A percentile compares a stretch with the other conserved stretches of the same genome.
Conservation (phyloP, 75 land plant genomes). For the Sequoia sempervirens region DNA sequence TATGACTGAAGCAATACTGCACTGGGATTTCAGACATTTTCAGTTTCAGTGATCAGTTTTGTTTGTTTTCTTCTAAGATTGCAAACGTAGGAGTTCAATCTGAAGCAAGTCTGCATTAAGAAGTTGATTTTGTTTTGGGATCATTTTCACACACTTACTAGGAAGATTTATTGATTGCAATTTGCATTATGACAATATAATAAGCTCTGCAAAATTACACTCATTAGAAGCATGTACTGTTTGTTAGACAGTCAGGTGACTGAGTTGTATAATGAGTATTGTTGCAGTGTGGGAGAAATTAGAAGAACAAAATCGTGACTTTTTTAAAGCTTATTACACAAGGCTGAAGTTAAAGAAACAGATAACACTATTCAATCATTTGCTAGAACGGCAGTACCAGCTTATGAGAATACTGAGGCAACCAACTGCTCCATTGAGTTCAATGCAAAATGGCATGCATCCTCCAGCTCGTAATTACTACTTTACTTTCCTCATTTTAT, state of each 20-base stretch:
- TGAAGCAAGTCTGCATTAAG: not conserved
- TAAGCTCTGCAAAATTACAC: not conserved
- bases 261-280: not conserved
- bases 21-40: not conserved
- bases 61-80: not conserved
- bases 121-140: not conserved
- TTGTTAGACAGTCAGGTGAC: not conserved
- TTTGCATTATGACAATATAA: not conserved
- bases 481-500: slow-evolving; percentile 4
- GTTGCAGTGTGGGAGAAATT: slow-evolving; percentile 87
- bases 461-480: slow-evolving; percentile 59
- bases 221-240: not conserved
- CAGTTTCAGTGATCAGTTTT: not conserved
- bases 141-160: not conserved
- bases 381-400: slow-evolving; percentile 79
- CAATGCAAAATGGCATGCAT: slow-evolving; percentile 88
- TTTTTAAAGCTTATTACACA: slow-evolving; percentile 93
- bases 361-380: slow-evolving; percentile 77
- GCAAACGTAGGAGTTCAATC: not conserved
- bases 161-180: not conserved
- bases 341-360: slow-evolving; percentile 89
- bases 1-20: not conserved
- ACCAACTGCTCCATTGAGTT: slow-evolving; percentile 64
- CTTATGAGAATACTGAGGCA: slow-evolving; percentile 61
- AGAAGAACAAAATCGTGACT: slow-evolving; percentile 95